These are phyloP conservation scores for Sporothrix euskadiensis DNA, from an alignment of 2,329 filamentous ascomycete species.

Conservation along the genomic window DNA sequence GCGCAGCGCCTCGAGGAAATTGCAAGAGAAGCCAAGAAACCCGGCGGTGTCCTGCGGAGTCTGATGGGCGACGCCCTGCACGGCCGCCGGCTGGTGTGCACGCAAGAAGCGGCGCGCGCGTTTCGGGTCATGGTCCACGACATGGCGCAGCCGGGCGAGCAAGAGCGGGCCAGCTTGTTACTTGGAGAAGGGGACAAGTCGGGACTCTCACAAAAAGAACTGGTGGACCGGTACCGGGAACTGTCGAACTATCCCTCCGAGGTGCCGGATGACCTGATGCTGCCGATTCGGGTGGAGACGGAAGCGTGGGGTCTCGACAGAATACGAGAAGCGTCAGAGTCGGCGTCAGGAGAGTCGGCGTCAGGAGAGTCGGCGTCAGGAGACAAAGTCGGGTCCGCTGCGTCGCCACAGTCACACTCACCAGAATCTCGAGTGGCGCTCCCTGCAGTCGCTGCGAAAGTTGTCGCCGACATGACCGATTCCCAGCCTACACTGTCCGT, in stretches of 20 bases:
- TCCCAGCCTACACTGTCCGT: slow-evolving; percentile 61
- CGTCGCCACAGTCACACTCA: not conserved
- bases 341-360: not conserved
- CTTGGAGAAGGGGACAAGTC: slow-evolving; percentile 2
- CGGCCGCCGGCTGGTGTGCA: slow-evolving; percentile 62
- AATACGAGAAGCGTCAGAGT: slow-evolving; percentile 43
- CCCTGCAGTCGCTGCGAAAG: slow-evolving; percentile 39
- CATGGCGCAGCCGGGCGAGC: slow-evolving; percentile 64
- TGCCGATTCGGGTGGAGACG: slow-evolving; percentile 62
- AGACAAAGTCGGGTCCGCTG: too few species aligned
- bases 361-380: too few species aligned
- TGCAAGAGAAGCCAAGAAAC: slow-evolving; percentile 61
- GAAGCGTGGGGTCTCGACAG: slow-evolving; percentile 45
- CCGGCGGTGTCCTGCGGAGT: slow-evolving; percentile 55
- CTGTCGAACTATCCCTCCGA: slow-evolving; percentile 42
- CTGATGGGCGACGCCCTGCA: slow-evolving; percentile 61
- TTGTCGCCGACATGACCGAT: slow-evolving; percentile 39
- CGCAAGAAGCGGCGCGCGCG: slow-evolving; percentile 62
- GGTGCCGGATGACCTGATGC: slow-evolving; percentile 42
- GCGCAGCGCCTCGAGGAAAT: slow-evolving; percentile 64
- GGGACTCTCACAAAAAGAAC: slow-evolving; percentile 26
- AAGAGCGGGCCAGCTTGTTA: slow-evolving; percentile 59
- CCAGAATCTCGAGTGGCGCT: too few species aligned
- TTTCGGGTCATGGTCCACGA: slow-evolving; percentile 67
- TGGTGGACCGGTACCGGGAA: slow-evolving; percentile 38